Percentiles rank a stretch among this genome's conserved stretches.
These are phyloP conservation scores for Verbena officinalis DNA, from an alignment of 257 asterid genomes.

Conservation along the genomic window DNA sequence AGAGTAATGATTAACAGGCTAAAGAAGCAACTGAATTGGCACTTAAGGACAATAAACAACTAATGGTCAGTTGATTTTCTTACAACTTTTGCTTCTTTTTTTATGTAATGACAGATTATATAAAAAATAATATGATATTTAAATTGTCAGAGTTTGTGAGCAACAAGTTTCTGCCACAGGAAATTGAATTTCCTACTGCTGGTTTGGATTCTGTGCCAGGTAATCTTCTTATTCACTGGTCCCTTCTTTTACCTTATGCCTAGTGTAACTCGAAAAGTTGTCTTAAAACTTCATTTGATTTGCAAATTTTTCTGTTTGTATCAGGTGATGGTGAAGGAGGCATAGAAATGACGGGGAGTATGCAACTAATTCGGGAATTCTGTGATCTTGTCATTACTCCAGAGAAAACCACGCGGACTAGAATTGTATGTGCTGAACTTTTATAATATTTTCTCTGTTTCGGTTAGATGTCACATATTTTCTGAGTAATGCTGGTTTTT, in stretches of 20 bases:
- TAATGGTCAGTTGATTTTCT: slow-evolving; percentile 62
- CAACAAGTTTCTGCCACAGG: slow-evolving; percentile 86
- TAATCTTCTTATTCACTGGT: slow-evolving; percentile 23
- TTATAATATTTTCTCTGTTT: neutral
- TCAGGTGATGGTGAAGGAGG: slow-evolving; percentile 97
- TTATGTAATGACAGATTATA: slow-evolving; percentile 26
- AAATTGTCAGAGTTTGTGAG: slow-evolving; percentile 62
- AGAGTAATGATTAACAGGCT: slow-evolving; percentile 54
- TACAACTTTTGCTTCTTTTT: slow-evolving; percentile 7
- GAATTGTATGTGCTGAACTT: slow-evolving; percentile 60
- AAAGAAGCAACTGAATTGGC: slow-evolving; percentile 77
- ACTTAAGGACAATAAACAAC: slow-evolving; percentile 59
- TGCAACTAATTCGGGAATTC: slow-evolving; percentile 78
- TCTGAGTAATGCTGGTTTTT: neutral
- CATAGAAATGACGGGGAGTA: slow-evolving; percentile 89
- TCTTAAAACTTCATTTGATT: neutral
- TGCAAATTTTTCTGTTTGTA: slow-evolving; percentile 12
- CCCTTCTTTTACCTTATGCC: neutral
- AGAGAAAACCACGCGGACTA: slow-evolving; percentile 69
- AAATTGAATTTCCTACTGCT: slow-evolving; percentile 92
- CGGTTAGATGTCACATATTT: neutral
- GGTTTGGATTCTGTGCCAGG: slow-evolving; percentile 94
- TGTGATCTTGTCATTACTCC: slow-evolving; percentile 69
- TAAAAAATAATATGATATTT: slow-evolving; percentile 33
- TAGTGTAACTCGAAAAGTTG: neutral